Evolutionary conservation across 2,329 filamentous ascomycete species (phyloP).

Genomic region (Neopestalotiopsis sp.): DNA sequence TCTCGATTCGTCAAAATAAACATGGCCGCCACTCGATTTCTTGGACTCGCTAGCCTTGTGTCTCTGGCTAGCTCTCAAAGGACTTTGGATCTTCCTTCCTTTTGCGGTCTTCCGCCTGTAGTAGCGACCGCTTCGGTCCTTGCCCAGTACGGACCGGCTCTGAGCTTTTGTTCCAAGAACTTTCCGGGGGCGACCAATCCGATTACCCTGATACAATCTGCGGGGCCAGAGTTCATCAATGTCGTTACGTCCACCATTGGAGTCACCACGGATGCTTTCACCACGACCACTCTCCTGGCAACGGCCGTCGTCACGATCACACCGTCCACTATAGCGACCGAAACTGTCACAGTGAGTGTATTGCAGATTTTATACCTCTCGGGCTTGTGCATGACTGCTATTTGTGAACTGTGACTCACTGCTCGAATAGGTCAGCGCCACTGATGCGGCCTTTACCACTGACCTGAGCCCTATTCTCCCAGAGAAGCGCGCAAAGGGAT

Average conservation of each 20-base stretch:
- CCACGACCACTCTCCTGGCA: not conserved
- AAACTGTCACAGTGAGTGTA: not conserved
- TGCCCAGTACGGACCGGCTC: not conserved
- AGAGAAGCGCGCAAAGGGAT: too few species aligned
- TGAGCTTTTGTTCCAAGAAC: not conserved
- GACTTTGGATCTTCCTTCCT: not conserved
- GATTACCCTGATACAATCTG: not conserved
- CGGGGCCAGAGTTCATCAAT: not conserved
- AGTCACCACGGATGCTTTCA: not conserved
- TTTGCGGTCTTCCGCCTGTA: not conserved
- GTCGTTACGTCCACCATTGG: not conserved
- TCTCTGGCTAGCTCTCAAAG: not conserved
- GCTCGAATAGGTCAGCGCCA: too few species aligned
- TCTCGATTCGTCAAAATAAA: not conserved
- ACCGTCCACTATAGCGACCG: not conserved
- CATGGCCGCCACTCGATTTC: not conserved
- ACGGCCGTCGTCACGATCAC: not conserved
- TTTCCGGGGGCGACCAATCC: not conserved
- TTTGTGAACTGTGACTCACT: not conserved
- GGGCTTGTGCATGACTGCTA: not conserved
- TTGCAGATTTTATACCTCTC: not conserved
- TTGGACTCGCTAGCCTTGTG: not conserved
- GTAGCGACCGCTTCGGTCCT: not conserved
- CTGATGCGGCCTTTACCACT: too few species aligned
- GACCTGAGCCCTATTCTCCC: too few species aligned